Percentiles rank a stretch among this genome's conserved stretches.
Conservation (phyloP, 163 green algal genomes). For the Chlamydomonas reinhardtii region DNA sequence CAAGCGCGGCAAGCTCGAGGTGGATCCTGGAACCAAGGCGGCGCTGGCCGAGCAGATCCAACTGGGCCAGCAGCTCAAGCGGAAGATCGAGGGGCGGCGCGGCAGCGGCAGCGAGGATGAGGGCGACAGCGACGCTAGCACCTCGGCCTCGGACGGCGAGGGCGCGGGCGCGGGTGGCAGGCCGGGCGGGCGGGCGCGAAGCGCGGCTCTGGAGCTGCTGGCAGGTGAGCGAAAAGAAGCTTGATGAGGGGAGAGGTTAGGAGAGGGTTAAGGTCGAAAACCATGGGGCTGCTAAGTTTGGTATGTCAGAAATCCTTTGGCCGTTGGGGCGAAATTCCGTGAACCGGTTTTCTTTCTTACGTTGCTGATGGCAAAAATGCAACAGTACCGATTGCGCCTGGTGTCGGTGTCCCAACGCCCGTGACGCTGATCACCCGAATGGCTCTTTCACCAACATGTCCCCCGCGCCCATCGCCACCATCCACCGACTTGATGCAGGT, state of each 20-base stretch:
- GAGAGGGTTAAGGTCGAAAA: no score
- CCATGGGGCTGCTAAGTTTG: no score
- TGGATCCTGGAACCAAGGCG: constrained; percentile 75
- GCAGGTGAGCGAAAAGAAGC: background rate
- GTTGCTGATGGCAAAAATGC: no score
- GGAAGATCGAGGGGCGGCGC: constrained; percentile 74
- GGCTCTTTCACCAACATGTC: no score
- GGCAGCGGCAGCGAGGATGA: constrained; percentile 43
- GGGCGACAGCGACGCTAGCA: constrained; percentile 30
- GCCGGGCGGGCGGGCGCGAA: background rate
- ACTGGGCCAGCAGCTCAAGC: constrained; percentile 85
- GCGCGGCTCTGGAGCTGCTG: constrained; percentile 21
- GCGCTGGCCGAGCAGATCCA: constrained; percentile 92
- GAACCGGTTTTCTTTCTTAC: no score
- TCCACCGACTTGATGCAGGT: background rate
- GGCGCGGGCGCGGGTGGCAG: constrained; percentile 32
- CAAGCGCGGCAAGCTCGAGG: constrained; percentile 79
- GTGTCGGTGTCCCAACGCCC: no score
- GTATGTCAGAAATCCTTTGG: no score
- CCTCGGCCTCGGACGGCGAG: constrained; percentile 50
- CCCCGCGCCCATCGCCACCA: no score
- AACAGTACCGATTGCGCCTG: no score
- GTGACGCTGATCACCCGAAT: no score
- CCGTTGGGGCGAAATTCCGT: no score
- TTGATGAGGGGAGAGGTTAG: no score